phyloP scores from a whole-genome alignment of 1,284 basidiomycete species.

The Ceratobasidium sp. region DNA sequence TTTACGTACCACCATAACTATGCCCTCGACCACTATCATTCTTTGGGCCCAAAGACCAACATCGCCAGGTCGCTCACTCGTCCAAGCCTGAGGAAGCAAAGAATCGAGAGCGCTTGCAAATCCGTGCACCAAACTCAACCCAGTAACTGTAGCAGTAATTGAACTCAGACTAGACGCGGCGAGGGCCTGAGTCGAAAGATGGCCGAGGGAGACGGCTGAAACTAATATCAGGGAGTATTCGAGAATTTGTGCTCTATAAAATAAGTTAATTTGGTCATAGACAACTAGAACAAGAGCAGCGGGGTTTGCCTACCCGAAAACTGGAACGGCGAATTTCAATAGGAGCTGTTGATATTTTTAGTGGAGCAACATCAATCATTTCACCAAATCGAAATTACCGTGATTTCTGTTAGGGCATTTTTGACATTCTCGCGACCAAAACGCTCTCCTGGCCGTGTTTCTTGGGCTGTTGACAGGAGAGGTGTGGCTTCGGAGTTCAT shows the following conservation, averaged over 20 bases:
- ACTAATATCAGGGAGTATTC: constrained; percentile 82
- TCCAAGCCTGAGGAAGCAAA: constrained; percentile 91
- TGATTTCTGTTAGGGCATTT: constrained; percentile 9
- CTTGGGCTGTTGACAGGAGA: neutral
- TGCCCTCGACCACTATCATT: constrained; percentile 79
- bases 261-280: neutral
- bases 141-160: constrained; percentile 82
- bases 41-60: constrained; percentile 93
- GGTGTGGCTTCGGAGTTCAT: constrained; percentile 24
- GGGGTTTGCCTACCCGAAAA: constrained; percentile 18
- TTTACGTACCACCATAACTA: constrained; percentile 69
- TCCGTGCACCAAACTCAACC: constrained; percentile 84
- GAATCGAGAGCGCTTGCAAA: constrained; percentile 89
- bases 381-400: neutral
- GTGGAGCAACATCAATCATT: neutral
- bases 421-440: neutral
- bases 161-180: constrained; percentile 88
- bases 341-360: neutral
- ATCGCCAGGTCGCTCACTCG: constrained; percentile 82
- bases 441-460: neutral
- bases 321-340: constrained; percentile 33
- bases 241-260: constrained; percentile 73
- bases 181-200: constrained; percentile 83
- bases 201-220: constrained; percentile 86
- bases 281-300: no score